Evolutionary conservation across 2,329 filamentous ascomycete genomes (phyloP), one percentile per base, ranked within the genome.

Genomic region (Verticillium longisporum): DNA sequence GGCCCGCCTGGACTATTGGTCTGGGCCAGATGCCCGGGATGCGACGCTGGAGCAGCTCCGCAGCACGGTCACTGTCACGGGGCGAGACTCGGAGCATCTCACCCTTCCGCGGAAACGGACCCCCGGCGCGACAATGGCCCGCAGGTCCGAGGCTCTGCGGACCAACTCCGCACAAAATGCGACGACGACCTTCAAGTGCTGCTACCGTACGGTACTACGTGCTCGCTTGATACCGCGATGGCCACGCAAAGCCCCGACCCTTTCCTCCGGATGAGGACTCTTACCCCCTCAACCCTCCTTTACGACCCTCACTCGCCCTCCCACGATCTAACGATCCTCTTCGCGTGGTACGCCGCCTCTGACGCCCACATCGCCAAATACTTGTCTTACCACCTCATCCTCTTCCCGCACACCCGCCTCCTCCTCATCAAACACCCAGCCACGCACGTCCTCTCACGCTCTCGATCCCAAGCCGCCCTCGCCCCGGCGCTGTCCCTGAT

Each of bases 361-460:
- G 77, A 81, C 45, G 68, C 69, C 6, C 80, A 84, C 67, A 77
- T 84, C 55, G 74, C 75, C 64, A 84, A 84, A 65, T 84, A 84
- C 67, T 73, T 80, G 33, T 66, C 73, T 4, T 71, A 72, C 32
- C 78, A 83, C 68, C 78, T 78, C 63, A 61, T 66, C 5, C 67
- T 77, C 18, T 83, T 78, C 68, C 80, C 81, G 1, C 68, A 69
- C 5, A 73, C 81, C 4, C 69, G 71, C 36, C 77, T 84, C 58
- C 71, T 85, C 34, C 72, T 84, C 32, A 66, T 82, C 65, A 77
- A 76, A 55, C 77, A 77, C 64, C 70, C 75, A 41, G 66, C 74
- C 37, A 66, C 66, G 37, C 72, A 78, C 59, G 68, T 76, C 31
- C 68, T 77, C 57, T 73, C 70, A 38, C 68, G 68, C 9, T 18